phyloP scores from a whole-genome alignment of 2,329 filamentous ascomycete species.

The Xylaria sp. region DNA sequence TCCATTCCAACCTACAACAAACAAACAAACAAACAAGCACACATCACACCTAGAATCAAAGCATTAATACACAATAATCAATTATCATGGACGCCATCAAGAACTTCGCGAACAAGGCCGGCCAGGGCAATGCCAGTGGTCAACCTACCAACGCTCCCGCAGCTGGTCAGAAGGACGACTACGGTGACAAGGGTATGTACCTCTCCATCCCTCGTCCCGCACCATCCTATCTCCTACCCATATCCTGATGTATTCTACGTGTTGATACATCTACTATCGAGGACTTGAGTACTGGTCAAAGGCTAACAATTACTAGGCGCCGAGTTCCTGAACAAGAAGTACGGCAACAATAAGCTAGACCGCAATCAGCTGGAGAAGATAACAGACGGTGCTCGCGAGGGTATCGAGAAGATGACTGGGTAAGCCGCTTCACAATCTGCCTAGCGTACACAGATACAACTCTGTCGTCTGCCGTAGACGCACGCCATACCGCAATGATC shows the following conservation, averaged over 20 bases:
- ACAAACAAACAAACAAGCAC: not conserved
- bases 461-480: not conserved
- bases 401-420: conserved; percentile 55
- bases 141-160: conserved; percentile 22
- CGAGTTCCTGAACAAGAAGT: conserved; percentile 41
- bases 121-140: conserved; percentile 23
- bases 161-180: conserved; percentile 47
- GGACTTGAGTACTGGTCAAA: not conserved
- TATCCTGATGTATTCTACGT: not conserved
- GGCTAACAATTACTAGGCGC: conserved; percentile 31
- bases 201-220: not conserved
- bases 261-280: not conserved
- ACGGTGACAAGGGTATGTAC: conserved; percentile 49
- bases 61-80: not conserved
- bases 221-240: not conserved
- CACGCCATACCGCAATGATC: not conserved
- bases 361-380: conserved; percentile 44
- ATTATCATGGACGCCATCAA: conserved; percentile 46
- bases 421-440: conserved; percentile 33
- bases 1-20: not conserved
- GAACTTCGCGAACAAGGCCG: conserved; percentile 41
- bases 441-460: too few species aligned
- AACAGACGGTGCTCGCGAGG: conserved; percentile 47
- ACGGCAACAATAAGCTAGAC: conserved; percentile 33
- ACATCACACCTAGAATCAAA: not conserved